Conservation (phyloP, 768 basidiomycete genomes). For the Fistulinella prunicolor region DNA sequence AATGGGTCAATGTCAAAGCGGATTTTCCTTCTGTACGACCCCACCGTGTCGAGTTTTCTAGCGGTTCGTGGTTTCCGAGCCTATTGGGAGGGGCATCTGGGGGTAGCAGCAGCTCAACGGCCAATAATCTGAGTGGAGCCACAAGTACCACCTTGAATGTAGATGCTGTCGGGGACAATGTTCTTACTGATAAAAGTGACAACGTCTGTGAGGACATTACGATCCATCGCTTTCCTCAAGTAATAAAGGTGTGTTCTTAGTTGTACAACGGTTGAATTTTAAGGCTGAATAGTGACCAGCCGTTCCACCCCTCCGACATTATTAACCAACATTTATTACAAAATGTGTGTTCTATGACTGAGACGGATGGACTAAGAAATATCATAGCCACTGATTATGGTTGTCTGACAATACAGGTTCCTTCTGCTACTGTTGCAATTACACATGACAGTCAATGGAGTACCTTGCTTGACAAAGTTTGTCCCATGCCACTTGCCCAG, state of each 20-base stretch:
- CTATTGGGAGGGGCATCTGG: background rate
- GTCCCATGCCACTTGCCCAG: background rate
- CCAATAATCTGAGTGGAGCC: background rate
- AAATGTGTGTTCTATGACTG: background rate
- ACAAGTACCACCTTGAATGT: background rate
- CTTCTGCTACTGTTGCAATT: conserved; percentile 8
- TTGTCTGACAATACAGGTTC: background rate
- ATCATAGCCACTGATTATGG: background rate
- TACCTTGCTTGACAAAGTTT: conserved; percentile 4
- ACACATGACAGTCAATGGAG: conserved; percentile 13
- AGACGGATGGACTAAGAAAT: background rate
- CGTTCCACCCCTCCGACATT: conserved; percentile 12
- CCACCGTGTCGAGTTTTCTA: background rate
- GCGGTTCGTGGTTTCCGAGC: background rate
- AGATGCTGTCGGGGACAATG: background rate
- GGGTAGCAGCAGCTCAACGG: background rate
- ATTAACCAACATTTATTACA: conserved; percentile 3
- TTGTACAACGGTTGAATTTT: background rate
- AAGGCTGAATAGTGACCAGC: background rate
- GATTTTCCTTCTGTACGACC: background rate
- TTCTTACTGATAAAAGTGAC: background rate
- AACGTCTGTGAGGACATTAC: background rate
- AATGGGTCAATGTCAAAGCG: background rate
- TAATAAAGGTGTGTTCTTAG: background rate
- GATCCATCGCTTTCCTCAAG: background rate